Evolutionary conservation across 2,329 filamentous ascomycete genomes (phyloP), one percentile per base, ranked within the genome.

Genomic region (Xylaria sp.): DNA sequence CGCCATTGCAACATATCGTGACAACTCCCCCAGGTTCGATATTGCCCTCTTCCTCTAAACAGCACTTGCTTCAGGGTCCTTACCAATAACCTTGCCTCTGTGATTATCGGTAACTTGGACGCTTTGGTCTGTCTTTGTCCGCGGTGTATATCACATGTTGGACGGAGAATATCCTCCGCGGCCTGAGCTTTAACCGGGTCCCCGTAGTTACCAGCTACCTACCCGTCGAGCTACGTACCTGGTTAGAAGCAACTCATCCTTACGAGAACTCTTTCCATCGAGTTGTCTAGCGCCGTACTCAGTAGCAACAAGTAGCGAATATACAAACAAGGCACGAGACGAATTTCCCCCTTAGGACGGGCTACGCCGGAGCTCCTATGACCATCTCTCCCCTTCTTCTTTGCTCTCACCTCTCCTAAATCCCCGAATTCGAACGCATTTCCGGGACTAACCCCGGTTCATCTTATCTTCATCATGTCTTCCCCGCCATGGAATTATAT

Each of bases 401-500:
- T 18, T 39, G 36, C 4, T 23, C 30, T 60, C 55, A 36, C 64
- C 45, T 60, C 39, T 34, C 23, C 56, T 61, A 50, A 45, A 18
- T 32, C 30, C 18, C 32, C 25, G 18, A 45, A 41, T 45, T 20
- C 48, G 20, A 66, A 66, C 50, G 8, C 45, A 55, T 56, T 20
- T 41, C n/a, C 43, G 45, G 32, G 34, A 60, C 25, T 66, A n/a
- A 61, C 39, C 48, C 56, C 28, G 28, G 30, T 46, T 36, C 61
- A 30, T 25, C 36, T 50, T 39, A 41, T 25, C 30, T 2, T 34
- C 20, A 72, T 74, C 78, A 89, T 89, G 87, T 86, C 86, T 77
- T 80, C 85, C 71, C 87, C 90, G 77, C 91, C 93, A 81, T 98
- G 95, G 95, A 94, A 98, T 84, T 98, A 97, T 85, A 99, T 98